Percentiles rank a stretch among this genome's conserved stretches.
Conservation (phyloP, 208 protist species). For the Leishmania martiniquensis region DNA sequence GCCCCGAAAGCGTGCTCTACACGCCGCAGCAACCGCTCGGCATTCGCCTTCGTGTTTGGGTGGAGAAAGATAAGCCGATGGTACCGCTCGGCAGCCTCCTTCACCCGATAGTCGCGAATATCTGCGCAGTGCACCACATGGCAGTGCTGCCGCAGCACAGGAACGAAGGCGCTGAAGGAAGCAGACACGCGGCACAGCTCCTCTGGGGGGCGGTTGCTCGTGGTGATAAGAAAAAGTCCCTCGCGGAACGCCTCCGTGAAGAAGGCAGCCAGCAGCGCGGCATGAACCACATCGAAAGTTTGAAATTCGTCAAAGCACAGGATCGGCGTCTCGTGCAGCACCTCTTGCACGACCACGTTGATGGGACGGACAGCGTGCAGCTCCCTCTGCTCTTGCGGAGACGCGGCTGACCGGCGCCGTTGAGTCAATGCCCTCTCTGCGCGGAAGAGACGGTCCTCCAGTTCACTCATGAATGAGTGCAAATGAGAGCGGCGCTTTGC, state of each 20-base stretch:
- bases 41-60: slow-evolving; percentile 59
- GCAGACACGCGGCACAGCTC: slow-evolving; percentile 70
- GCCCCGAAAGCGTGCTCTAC: slow-evolving; percentile 52
- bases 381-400: slow-evolving; percentile 10
- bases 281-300: slow-evolving; percentile 90
- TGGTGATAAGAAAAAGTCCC: slow-evolving; percentile 83
- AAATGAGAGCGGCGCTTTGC: slow-evolving; percentile 92
- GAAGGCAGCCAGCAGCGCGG: slow-evolving; percentile 77
- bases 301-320: slow-evolving; percentile 95
- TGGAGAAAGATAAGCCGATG: slow-evolving; percentile 65
- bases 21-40: slow-evolving; percentile 47
- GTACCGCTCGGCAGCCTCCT: slow-evolving; percentile 31
- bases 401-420: slow-evolving; percentile 18
- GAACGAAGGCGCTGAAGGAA: slow-evolving; percentile 70
- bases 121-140: slow-evolving; percentile 58
- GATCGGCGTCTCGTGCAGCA: slow-evolving; percentile 77
- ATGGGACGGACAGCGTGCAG: slow-evolving; percentile 52
- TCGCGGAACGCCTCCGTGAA: slow-evolving; percentile 74
- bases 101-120: slow-evolving; percentile 65
- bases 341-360: slow-evolving; percentile 67
- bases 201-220: slow-evolving; percentile 86
- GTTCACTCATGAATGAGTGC: slow-evolving; percentile 94
- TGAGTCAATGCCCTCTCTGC: slow-evolving; percentile 40
- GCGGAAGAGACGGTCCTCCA: slow-evolving; percentile 64
- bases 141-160: slow-evolving; percentile 66